A percentile compares a stretch with the other conserved stretches of the same genome.
Conservation (phyloP, 371 early-diverging fungal genomes). For the Basidiobolus meristosporus region DNA sequence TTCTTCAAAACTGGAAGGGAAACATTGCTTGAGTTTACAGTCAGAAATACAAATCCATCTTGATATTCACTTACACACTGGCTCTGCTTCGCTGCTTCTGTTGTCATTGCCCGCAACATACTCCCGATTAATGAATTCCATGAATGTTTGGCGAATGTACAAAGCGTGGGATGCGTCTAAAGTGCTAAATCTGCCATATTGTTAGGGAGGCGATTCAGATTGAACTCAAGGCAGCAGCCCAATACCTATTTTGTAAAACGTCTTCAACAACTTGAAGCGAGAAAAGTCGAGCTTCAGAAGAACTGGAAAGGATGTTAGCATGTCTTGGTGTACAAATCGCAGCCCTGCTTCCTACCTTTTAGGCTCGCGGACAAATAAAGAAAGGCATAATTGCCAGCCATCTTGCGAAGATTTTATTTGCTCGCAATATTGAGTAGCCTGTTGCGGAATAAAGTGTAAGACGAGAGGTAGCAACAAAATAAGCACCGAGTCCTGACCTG, state of each 20-base stretch:
- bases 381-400: constrained; percentile 74
- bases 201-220: neutral
- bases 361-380: constrained; percentile 52
- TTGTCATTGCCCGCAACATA: constrained; percentile 19
- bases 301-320: constrained; percentile 13
- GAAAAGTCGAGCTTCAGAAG: constrained; percentile 67
- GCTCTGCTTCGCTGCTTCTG: constrained; percentile 1
- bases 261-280: constrained; percentile 73
- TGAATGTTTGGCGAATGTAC: constrained; percentile 43
- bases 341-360: constrained; percentile 29
- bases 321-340: neutral
- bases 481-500: constrained; percentile 29
- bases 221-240: too few species aligned
- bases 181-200: neutral
- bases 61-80: neutral
- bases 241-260: constrained; percentile 38
- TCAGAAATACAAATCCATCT: neutral
- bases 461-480: neutral
- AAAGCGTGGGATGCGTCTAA: neutral
- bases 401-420: constrained; percentile 54
- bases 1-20: constrained; percentile 46
- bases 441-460: constrained; percentile 2
- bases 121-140: constrained; percentile 44
- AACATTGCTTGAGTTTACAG: neutral
- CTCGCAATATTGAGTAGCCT: constrained; percentile 78